These are phyloP conservation scores for Eruca vesicaria DNA, from an alignment of 441 rosid species.

Conservation along the genomic window DNA sequence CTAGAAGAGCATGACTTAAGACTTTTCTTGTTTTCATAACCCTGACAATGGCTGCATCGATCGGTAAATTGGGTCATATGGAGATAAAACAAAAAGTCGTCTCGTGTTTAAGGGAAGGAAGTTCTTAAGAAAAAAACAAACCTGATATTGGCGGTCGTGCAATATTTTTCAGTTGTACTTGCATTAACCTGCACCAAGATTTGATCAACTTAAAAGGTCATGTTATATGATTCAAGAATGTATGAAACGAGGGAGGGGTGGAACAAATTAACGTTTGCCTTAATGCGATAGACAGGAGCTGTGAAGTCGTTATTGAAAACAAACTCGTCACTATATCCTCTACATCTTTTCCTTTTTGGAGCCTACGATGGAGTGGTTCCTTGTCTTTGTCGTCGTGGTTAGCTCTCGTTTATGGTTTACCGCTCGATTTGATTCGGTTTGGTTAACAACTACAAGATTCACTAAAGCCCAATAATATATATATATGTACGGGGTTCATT, in stretches of 20 bases:
- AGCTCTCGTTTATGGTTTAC: too few species aligned
- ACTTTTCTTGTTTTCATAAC: constrained; percentile 97
- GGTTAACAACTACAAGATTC: too few species aligned
- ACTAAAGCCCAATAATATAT: too few species aligned
- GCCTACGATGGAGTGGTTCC: too few species aligned
- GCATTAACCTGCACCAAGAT: constrained; percentile 72
- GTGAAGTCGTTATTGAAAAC: constrained; percentile 69
- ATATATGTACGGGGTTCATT: too few species aligned
- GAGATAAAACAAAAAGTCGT: too few species aligned
- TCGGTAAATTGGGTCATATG: too few species aligned
- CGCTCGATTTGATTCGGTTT: too few species aligned
- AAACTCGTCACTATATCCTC: constrained; percentile 87
- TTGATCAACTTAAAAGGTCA: background rate
- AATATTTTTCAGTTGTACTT: constrained; percentile 93
- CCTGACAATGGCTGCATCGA: too few species aligned
- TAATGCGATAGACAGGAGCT: constrained; percentile 83
- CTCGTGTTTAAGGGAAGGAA: too few species aligned
- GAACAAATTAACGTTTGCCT: constrained; percentile 47
- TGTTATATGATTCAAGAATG: background rate
- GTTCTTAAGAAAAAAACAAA: too few species aligned
- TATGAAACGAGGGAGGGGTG: background rate
- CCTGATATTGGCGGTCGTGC: constrained; percentile 99
- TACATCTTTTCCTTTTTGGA: constrained; percentile 58
- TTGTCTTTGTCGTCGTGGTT: too few species aligned
- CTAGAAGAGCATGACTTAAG: constrained; percentile 91